A percentile compares a stretch with the other conserved stretches of the same genome.
These are phyloP conservation scores for Kazachstania bromeliacearum DNA, from an alignment of 805 yeast species.

Conservation along the genomic window DNA sequence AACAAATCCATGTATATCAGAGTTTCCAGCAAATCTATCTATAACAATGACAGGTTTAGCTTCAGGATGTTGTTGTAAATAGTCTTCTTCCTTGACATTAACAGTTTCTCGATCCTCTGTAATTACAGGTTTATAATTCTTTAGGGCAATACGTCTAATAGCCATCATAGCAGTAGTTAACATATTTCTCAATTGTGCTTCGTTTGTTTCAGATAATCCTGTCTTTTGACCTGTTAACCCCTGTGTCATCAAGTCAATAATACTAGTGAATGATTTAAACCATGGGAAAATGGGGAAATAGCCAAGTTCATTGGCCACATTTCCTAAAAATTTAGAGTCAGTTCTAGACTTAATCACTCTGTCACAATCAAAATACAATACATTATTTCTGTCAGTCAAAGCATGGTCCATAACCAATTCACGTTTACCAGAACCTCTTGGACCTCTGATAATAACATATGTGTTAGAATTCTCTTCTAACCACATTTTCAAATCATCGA, in stretches of 20 bases:
- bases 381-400: slow-evolving; percentile 48
- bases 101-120: slow-evolving; percentile 27
- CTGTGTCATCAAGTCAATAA: slow-evolving; percentile 77
- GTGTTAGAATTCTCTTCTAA: slow-evolving; percentile 83
- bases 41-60: slow-evolving; percentile 78
- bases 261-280: slow-evolving; percentile 69
- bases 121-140: slow-evolving; percentile 33
- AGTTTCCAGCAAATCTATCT: slow-evolving; percentile 56
- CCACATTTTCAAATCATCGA: slow-evolving; percentile 66
- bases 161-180: slow-evolving; percentile 63
- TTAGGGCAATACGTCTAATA: slow-evolving; percentile 52
- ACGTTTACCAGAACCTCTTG: slow-evolving; percentile 90
- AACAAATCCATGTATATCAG: slow-evolving; percentile 54
- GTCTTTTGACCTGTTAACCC: slow-evolving; percentile 92
- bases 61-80: slow-evolving; percentile 75
- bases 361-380: slow-evolving; percentile 73
- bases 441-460: slow-evolving; percentile 83
- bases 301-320: slow-evolving; percentile 70
- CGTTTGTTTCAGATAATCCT: slow-evolving; percentile 76
- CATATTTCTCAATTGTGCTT: slow-evolving; percentile 73
- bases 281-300: slow-evolving; percentile 92
- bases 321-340: slow-evolving; percentile 57
- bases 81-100: slow-evolving; percentile 63
- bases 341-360: slow-evolving; percentile 60
- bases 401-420: slow-evolving; percentile 66